These are phyloP conservation scores for Hyaloscypha variabilis DNA, from an alignment of 495 filamentous ascomycete genomes.

Conservation along the genomic window DNA sequence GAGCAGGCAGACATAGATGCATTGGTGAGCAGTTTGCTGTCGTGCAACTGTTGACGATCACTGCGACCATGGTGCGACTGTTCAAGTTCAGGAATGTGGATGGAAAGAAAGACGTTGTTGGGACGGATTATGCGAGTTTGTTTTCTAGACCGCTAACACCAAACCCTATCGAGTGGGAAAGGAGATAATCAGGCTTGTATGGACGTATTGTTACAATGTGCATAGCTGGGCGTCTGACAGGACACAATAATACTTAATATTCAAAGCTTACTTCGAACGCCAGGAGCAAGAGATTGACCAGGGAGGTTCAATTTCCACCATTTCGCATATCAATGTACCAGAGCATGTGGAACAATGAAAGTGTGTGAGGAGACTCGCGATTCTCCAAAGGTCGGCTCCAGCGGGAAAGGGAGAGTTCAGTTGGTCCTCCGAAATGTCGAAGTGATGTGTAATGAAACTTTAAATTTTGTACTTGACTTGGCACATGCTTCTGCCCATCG, in stretches of 20 bases:
- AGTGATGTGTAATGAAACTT: too few species aligned
- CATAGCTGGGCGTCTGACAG: conserved; percentile 26
- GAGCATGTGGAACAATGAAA: too few species aligned
- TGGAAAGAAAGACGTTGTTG: conserved; percentile 67
- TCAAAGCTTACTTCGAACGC: neutral
- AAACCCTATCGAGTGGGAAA: conserved; percentile 68
- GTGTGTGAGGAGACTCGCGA: too few species aligned
- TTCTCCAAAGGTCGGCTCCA: too few species aligned
- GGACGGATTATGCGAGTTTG: conserved; percentile 82
- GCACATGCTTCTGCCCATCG: too few species aligned
- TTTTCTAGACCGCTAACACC: conserved; percentile 65
- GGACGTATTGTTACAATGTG: conserved; percentile 5
- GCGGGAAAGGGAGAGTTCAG: too few species aligned
- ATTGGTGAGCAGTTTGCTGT: conserved; percentile 98
- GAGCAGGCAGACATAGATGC: conserved; percentile 89
- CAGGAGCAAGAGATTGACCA: too few species aligned
- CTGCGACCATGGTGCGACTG: conserved; percentile 73
- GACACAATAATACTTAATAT: conserved; percentile 26
- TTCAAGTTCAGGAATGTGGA: conserved; percentile 76
- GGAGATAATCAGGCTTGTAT: conserved; percentile 36
- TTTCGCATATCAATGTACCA: too few species aligned
- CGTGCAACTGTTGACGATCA: conserved; percentile 84
- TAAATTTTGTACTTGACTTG: too few species aligned
- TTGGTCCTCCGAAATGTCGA: too few species aligned
- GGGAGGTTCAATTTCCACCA: too few species aligned